Base-by-base conservation (phyloP, 2,329 filamentous ascomycete species). In the Epichloe elymi region DNA sequence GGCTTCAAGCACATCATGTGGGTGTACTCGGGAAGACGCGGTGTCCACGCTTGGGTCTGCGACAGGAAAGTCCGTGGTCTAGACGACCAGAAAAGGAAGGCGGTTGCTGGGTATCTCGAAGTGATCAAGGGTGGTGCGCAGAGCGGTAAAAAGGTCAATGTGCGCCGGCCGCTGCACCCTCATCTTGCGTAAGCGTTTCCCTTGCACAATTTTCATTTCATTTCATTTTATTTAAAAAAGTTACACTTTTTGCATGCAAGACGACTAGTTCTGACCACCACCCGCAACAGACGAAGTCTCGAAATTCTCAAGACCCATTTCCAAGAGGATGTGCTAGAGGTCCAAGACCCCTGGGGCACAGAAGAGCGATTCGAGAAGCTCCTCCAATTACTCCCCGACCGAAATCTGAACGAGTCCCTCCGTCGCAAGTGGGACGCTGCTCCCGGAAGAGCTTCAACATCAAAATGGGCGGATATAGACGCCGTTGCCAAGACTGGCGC, bases 11-110 rank as follows among this genome's bases (percentile, higher is more conserved):
- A 98, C 68, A 91, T 98, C 62, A 77, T 98, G 67, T 98, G 93
- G 93, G 90, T 98, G 6, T 98, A 98, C 68, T 98, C 93, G 0
- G 93, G 93, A 59, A 85, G 93, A 67, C 82, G 93, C 76, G 93
- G 93, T 71, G 90, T 87, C 33, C 93, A 98, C 81, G 93, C 93
- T 5, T 98, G 93, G 93, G 86, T 98, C 11, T 97, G 91, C 64
- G 93, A 98, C 66, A 87, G 85, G 63, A 83, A 84, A 52, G 93
- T 90, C 0, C 80, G 93, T 52, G 76, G 76, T 36, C 79, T 98
- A 73, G 86, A 95, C 56, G 93, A 98, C 60, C 79, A 85, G 59
- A 89, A 87, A 68, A 80, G 93, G 51, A 82, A 82, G 58, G 86
- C 90, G 0, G 84, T 98, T 54, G 88, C 88, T 0, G 83, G 86